These are phyloP conservation scores for Eutypella sp. DNA, from an alignment of 2,329 filamentous ascomycete genomes.

Conservation along the genomic window DNA sequence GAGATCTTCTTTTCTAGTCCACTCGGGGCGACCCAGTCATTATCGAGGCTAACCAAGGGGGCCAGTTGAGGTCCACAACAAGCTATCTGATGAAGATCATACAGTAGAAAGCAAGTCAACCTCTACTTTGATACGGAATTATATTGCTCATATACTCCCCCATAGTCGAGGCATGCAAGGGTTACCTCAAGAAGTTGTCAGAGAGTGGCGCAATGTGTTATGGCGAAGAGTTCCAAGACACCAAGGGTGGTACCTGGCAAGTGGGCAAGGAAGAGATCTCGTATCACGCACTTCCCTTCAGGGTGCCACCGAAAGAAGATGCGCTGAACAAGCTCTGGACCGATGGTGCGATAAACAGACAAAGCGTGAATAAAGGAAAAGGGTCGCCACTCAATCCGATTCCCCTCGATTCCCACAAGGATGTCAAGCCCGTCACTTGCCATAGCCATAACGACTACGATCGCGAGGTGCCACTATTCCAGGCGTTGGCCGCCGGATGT, in stretches of 20 bases:
- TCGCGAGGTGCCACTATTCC: slow-evolving; percentile 19
- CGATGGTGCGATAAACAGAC: slow-evolving; percentile 14
- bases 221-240: slow-evolving; percentile 20
- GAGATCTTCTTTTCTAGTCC: slow-evolving; percentile 1
- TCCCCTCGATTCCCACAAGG: slow-evolving; percentile 20
- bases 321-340: slow-evolving; percentile 21
- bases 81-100: slow-evolving; percentile 16
- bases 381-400: slow-evolving; percentile 21
- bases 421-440: slow-evolving; percentile 18
- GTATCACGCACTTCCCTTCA: slow-evolving; percentile 22
- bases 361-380: slow-evolving; percentile 18
- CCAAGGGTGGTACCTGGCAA: slow-evolving; percentile 25
- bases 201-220: slow-evolving; percentile 17
- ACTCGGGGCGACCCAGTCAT: too few relatives aligned
- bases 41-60: not conserved
- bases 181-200: slow-evolving; percentile 19
- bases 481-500: slow-evolving; percentile 21
- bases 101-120: slow-evolving; percentile 19
- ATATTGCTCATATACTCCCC: slow-evolving; percentile 9
- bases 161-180: slow-evolving; percentile 18
- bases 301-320: slow-evolving; percentile 19
- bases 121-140: not conserved
- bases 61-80: slow-evolving; percentile 26
- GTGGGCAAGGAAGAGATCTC: slow-evolving; percentile 20
- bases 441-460: slow-evolving; percentile 27